Percentiles rank a stretch among this genome's conserved stretches.
Conservation (phyloP, 352 stramenopile genomes). For the Vaucheria bursata region DNA sequence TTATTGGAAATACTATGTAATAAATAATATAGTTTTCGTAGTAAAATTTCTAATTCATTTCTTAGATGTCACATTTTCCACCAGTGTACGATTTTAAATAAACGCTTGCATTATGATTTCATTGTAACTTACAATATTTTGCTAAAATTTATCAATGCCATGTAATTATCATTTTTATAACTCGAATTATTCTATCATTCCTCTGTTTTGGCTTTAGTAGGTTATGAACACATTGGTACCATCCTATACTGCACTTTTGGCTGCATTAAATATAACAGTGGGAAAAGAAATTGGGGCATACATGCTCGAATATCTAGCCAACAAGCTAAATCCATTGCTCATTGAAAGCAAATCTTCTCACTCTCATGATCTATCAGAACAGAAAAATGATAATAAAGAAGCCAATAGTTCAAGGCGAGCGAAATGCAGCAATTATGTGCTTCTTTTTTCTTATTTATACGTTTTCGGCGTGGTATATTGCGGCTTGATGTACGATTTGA, state of each 20-base stretch:
- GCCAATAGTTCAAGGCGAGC: conserved; percentile 2
- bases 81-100: too few relatives aligned
- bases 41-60: too few relatives aligned
- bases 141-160: too few relatives aligned
- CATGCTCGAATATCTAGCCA: conserved; percentile 47
- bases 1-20: too few relatives aligned
- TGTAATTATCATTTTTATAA: too few relatives aligned
- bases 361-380: background rate
- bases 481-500: conserved; percentile 77
- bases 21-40: too few relatives aligned
- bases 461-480: conserved; percentile 75
- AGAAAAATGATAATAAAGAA: background rate
- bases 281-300: conserved; percentile 42
- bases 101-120: too few relatives aligned
- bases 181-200: too few relatives aligned
- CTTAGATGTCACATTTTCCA: too few relatives aligned
- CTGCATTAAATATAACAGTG: conserved; percentile 43
- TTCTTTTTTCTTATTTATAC: conserved; percentile 76
- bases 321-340: conserved; percentile 28
- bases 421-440: conserved; percentile 65
- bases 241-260: conserved; percentile 47
- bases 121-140: too few relatives aligned
- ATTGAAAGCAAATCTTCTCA: background rate
- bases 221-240: conserved; percentile 52
- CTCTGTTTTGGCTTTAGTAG: conserved; percentile 12